Conservation (phyloP, 169 alveolate genomes). For the Plasmodium adleri region DNA sequence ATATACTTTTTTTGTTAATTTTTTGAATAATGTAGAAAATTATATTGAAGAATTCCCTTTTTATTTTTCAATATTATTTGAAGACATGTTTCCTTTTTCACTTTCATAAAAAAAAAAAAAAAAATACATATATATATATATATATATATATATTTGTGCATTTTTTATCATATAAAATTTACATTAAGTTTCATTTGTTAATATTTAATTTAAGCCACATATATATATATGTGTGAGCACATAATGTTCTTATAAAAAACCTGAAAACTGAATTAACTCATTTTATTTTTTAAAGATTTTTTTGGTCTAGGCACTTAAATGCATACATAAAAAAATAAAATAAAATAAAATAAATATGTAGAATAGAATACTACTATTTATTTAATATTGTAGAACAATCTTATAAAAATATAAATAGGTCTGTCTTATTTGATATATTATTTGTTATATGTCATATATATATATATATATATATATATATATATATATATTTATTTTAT, state of each 20-base stretch:
- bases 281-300: too few relatives aligned
- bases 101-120: too few relatives aligned
- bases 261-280: too few relatives aligned
- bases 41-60: slow-evolving; percentile 36
- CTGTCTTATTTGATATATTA: too few relatives aligned
- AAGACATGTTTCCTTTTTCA: slow-evolving; percentile 11
- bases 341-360: too few relatives aligned
- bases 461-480: neutral
- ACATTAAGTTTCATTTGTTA: too few relatives aligned
- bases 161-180: neutral
- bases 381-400: too few relatives aligned
- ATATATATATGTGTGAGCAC: neutral
- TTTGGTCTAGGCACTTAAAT: too few relatives aligned
- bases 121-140: neutral
- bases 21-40: slow-evolving; percentile 45
- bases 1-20: slow-evolving; percentile 16
- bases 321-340: too few relatives aligned
- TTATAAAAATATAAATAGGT: too few relatives aligned
- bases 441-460: neutral
- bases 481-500: neutral
- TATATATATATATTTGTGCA: neutral
- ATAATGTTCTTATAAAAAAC: too few relatives aligned
- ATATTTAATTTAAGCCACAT: neutral
- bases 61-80: slow-evolving; percentile 34
- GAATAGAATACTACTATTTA: too few relatives aligned